Base-by-base conservation (phyloP, 176 grass and related monocot genomes). In the Musa beccarii region DNA sequence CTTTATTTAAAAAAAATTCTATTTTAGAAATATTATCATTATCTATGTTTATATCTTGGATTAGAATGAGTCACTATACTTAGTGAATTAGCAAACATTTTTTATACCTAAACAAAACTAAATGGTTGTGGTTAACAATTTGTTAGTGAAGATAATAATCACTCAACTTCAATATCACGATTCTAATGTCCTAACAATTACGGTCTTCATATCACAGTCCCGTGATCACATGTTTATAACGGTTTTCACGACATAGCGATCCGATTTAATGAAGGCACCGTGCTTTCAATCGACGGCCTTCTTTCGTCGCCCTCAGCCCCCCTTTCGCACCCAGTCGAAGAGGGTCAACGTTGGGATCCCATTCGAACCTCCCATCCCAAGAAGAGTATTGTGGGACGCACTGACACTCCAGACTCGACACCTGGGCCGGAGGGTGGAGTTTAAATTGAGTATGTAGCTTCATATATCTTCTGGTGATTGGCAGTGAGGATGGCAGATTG, bases 401-500 rank as follows among this genome's bases (percentile, higher is more conserved):
- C 22, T 22, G 22, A 22, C 22, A 22, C 22, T 22, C 22, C 22
- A 22, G 22, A 22, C 22, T 22, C 22, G 22, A 22, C 22, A 22
- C 22, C 22, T 22, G 22, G 22, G 22, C 22, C 22, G 29, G 29
- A 34, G 29, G 29, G 29, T 34, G 29, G 29, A 24, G 62, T n/a
- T 64, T 8, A 64, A 64, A 64, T 64, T 25, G 21, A 59, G 59
- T 15, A 23, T 75, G 8, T 29, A 25, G 72, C 2, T 61, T 56
- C 14, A 74, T 72, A 51, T 17, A 25, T 23, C 10, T 53, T 64
- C 63, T 49, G 68, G 20, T 53, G 9, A 73, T 79, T 89, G 76
- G 83, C 88, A 98, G 95, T 71, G 90, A 87, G 85, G 88, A 89
- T 80, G 86, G 86, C 61, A 91, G 78, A 81, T 82, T 98, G 69